phyloP scores from a whole-genome alignment of 306 rosid species.

The Parietaria judaica region DNA sequence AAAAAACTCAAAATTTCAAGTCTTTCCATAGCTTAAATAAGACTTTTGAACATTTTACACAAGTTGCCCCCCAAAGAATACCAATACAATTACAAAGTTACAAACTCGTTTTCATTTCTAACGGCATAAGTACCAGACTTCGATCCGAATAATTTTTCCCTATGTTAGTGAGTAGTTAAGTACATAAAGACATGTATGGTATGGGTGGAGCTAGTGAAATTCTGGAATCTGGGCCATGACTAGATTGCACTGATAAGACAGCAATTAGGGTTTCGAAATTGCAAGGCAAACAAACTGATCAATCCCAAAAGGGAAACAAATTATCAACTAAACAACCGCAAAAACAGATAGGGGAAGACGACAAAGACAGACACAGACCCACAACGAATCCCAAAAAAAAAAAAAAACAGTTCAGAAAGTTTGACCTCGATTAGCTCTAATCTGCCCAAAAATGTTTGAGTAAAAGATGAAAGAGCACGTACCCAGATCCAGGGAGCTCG shows the following conservation, averaged over 20 bases:
- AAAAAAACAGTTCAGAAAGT: not conserved
- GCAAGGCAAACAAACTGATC: not conserved
- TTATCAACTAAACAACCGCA: not conserved
- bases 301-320: not conserved
- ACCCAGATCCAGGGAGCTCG: slow-evolving; percentile 17
- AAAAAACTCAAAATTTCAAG: not conserved
- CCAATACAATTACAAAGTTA: not conserved
- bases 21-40: not conserved
- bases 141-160: too few species aligned
- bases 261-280: slow-evolving; percentile 9
- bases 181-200: not conserved
- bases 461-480: not conserved
- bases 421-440: not conserved
- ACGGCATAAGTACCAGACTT: too few species aligned
- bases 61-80: not conserved
- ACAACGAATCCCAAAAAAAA: not conserved
- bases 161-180: not conserved
- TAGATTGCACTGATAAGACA: not conserved
- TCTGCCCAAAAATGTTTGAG: not conserved
- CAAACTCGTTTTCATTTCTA: not conserved
- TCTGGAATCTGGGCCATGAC: not conserved
- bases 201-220: not conserved
- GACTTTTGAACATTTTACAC: not conserved
- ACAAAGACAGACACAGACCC: not conserved
- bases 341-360: not conserved